A percentile compares a stretch with the other conserved stretches of the same genome.
phyloP scores from a whole-genome alignment of 2,329 filamentous ascomycete species.

The Phaeoacremonium minimum region DNA sequence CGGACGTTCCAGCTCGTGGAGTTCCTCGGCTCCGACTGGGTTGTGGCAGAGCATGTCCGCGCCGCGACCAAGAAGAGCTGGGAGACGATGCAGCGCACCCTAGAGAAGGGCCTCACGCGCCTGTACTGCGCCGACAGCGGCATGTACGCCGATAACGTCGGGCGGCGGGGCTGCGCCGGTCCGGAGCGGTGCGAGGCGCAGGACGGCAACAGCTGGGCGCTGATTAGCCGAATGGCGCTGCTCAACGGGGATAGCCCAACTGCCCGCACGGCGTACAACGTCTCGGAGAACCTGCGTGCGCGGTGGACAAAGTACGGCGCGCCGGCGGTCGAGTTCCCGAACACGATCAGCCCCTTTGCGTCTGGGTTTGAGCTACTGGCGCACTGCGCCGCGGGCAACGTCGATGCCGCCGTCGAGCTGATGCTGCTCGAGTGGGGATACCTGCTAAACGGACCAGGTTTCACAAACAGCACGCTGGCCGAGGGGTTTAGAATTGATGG shows the following conservation, averaged over 20 bases:
- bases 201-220: slow-evolving; percentile 12
- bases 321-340: slow-evolving; percentile 21
- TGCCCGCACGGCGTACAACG: background rate
- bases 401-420: slow-evolving; percentile 20
- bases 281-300: slow-evolving; percentile 8
- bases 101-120: slow-evolving; percentile 18
- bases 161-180: slow-evolving; percentile 1
- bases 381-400: slow-evolving; percentile 17
- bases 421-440: slow-evolving; percentile 22
- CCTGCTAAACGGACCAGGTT: slow-evolving; percentile 25
- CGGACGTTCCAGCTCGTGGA: slow-evolving; percentile 40
- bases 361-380: slow-evolving; percentile 26
- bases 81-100: background rate
- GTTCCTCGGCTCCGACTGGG: slow-evolving; percentile 30
- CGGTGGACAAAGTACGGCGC: slow-evolving; percentile 14
- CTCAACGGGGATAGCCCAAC: background rate
- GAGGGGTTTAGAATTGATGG: slow-evolving; percentile 35
- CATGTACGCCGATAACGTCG: slow-evolving; percentile 14
- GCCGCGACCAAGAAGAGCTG: background rate
- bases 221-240: slow-evolving; percentile 3
- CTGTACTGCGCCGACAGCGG: slow-evolving; percentile 10
- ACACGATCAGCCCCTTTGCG: slow-evolving; percentile 30
- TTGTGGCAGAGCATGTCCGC: background rate
- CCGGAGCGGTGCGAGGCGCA: slow-evolving; percentile 6
- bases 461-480: slow-evolving; percentile 36